These are phyloP conservation scores for Tulasnella sp. DNA, from an alignment of 768 basidiomycete species.

Conservation along the genomic window DNA sequence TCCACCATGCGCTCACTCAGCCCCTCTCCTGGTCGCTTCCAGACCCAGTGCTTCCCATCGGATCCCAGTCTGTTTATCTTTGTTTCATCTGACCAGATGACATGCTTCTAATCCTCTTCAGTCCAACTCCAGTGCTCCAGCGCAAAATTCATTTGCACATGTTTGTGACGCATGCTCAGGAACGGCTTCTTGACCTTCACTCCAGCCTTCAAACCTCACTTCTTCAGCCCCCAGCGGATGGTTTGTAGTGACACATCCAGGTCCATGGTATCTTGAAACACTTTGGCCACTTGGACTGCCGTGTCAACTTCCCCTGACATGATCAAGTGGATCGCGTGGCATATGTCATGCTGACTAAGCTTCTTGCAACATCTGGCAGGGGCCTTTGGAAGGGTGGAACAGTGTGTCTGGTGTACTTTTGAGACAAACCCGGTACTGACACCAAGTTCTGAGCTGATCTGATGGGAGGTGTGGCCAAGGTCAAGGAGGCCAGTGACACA, in stretches of 20 bases:
- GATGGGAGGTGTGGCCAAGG: no score
- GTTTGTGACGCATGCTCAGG: neutral
- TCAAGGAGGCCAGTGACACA: no score
- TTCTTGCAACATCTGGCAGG: no score
- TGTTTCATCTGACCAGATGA: conserved; percentile 15
- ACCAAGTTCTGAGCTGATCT: no score
- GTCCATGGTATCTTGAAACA: neutral
- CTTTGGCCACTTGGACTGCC: neutral
- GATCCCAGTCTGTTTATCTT: conserved; percentile 25
- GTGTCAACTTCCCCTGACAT: neutral
- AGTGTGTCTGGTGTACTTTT: no score
- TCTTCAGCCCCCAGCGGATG: neutral
- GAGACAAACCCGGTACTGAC: no score
- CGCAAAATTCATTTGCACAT: conserved; percentile 7
- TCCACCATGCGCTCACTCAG: neutral
- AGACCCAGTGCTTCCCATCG: conserved; percentile 32
- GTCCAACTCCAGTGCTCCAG: neutral
- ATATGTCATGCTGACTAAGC: no score
- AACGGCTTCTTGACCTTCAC: conserved; percentile 8
- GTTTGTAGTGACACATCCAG: neutral
- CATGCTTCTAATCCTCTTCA: conserved; percentile 10
- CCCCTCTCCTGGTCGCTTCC: no score
- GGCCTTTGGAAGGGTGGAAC: no score
- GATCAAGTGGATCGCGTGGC: neutral
- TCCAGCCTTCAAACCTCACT: neutral